Evolutionary conservation across 2,329 filamentous ascomycete genomes (phyloP), one percentile per base, ranked within the genome.

Genomic region (Rutstroemia sp.): DNA sequence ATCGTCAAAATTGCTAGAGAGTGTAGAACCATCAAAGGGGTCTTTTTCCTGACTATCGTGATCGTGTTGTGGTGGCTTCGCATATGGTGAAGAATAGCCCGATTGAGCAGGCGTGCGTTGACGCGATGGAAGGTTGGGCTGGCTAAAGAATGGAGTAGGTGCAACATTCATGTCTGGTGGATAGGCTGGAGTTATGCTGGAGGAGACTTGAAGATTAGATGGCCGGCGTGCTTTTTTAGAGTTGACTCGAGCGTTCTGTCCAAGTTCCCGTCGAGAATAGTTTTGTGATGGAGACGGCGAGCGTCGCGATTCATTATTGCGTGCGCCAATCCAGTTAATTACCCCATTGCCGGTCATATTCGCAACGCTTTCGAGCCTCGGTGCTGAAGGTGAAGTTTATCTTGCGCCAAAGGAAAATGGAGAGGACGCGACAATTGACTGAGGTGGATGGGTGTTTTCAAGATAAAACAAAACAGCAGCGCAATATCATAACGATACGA

Each of bases 11-110:
- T 51, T 14, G 3, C 30, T 30, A 4, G 14, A 21, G 4, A 56
- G 36, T 45, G 54, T 56, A 46, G 47, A 48, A 19, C 25, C 34
- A 17, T 53, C 51, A 34, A 53, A 53, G 14, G 17, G 23, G 9
- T 53, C 40, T 6, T 4, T 27, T 8, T 53, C 25, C 12, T 48
- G 16, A 14, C 27, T n/a, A 17, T 51, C 36, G 25, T 45, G 19
- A 9, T 34, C 48, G 21, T 50, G 38, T 9, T 53, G 39, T 9
- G 19, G 45, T 34, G 9, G n/a, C 23, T 54, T n/a, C 3, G 27
- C 34, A n/a, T 49, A 19, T 6, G 19, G 25, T 49, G 23, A 27
- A 27, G 5, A 30, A 4, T 49, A 19, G 21, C n/a, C 34, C 27
- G n/a, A 36, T 38, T 40, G 45, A 17, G 39, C 34, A 42, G 39